phyloP scores from a whole-genome alignment of 2,329 filamentous ascomycete genomes.

The Dendryphion nanum region DNA sequence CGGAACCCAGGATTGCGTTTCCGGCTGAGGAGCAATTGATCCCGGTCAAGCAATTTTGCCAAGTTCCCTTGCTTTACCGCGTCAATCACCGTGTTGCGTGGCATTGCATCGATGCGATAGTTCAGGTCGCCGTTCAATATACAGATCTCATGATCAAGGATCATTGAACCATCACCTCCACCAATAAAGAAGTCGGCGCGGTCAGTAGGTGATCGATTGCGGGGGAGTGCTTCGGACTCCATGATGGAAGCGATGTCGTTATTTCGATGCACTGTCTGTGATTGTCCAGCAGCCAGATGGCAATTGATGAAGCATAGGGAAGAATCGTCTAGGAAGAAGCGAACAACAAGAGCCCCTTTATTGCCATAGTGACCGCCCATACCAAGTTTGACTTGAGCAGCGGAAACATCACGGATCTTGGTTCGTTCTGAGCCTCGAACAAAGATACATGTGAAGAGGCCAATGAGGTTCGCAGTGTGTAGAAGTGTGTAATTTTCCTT shows the following conservation, averaged over 20 bases:
- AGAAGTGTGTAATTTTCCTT: slow-evolving; percentile 78
- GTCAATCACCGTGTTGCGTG: slow-evolving; percentile 85
- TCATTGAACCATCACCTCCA: slow-evolving; percentile 92
- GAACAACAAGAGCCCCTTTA: slow-evolving; percentile 87
- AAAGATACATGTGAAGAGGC: slow-evolving; percentile 94
- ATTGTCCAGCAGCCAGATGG: slow-evolving; percentile 91
- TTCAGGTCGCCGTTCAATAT: slow-evolving; percentile 95
- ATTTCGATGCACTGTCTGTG: slow-evolving; percentile 85
- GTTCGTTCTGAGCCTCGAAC: slow-evolving; percentile 76
- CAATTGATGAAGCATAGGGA: slow-evolving; percentile 97
- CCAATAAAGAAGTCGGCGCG: slow-evolving; percentile 78
- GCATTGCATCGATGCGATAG: slow-evolving; percentile 97
- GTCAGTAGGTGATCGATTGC: slow-evolving; percentile 64
- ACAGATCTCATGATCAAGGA: slow-evolving; percentile 96
- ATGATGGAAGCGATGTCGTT: slow-evolving; percentile 90
- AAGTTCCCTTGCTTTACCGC: slow-evolving; percentile 81
- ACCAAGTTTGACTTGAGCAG: slow-evolving; percentile 86
- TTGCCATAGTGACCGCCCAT: slow-evolving; percentile 96
- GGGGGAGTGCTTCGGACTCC: slow-evolving; percentile 72
- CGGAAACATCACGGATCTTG: slow-evolving; percentile 74
- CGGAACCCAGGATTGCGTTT: slow-evolving; percentile 88
- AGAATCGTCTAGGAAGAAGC: slow-evolving; percentile 91
- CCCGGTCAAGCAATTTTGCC: slow-evolving; percentile 81
- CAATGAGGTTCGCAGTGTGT: slow-evolving; percentile 86
- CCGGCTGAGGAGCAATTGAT: slow-evolving; percentile 85